Evolutionary conservation across 2,329 filamentous ascomycete species (phyloP).

Genomic region (Berkeleyomyces rouxiae): DNA sequence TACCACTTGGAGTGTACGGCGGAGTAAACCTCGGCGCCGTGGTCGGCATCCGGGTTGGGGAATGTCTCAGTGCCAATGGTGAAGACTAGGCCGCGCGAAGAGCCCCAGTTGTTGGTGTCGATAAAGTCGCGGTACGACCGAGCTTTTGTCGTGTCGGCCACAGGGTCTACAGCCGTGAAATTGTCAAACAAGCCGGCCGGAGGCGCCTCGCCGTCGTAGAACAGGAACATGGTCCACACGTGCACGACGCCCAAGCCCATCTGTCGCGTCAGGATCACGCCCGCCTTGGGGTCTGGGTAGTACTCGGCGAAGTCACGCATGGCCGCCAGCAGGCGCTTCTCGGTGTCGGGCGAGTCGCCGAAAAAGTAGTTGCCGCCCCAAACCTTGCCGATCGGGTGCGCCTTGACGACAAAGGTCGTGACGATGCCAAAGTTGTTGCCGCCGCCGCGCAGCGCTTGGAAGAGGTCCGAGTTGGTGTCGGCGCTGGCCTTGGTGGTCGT

Average conservation of each 20-base stretch:
- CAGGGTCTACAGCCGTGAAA: conserved; percentile 21
- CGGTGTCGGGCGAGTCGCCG: conserved; percentile 15
- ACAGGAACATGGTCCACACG: conserved; percentile 43
- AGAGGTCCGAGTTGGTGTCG: conserved; percentile 32
- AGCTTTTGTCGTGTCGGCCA: conserved; percentile 18
- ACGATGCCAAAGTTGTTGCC: conserved; percentile 43
- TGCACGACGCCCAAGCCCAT: conserved; percentile 19
- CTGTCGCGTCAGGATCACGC: conserved; percentile 15
- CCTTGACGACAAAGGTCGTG: conserved; percentile 29
- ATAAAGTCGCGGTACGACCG: conserved; percentile 14
- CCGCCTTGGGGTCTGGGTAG: conserved; percentile 19
- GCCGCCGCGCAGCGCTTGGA: conserved; percentile 39
- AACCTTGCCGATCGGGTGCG: conserved; percentile 22
- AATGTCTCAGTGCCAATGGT: conserved; percentile 25
- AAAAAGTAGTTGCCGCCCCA: conserved; percentile 20
- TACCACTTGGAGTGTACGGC: conserved; percentile 21
- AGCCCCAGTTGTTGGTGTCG: conserved; percentile 16
- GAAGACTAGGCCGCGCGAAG: conserved; percentile 22
- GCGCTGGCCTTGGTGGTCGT: conserved; percentile 25
- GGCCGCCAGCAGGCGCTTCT: conserved; percentile 10
- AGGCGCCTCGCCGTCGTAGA: conserved; percentile 40
- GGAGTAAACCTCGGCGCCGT: conserved; percentile 20
- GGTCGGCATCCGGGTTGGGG: conserved; percentile 19
- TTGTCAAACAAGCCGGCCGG: conserved; percentile 27
- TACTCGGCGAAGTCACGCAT: conserved; percentile 20